phyloP scores from a whole-genome alignment of 1,284 basidiomycete species.

The Pseudozyma flocculosa region DNA sequence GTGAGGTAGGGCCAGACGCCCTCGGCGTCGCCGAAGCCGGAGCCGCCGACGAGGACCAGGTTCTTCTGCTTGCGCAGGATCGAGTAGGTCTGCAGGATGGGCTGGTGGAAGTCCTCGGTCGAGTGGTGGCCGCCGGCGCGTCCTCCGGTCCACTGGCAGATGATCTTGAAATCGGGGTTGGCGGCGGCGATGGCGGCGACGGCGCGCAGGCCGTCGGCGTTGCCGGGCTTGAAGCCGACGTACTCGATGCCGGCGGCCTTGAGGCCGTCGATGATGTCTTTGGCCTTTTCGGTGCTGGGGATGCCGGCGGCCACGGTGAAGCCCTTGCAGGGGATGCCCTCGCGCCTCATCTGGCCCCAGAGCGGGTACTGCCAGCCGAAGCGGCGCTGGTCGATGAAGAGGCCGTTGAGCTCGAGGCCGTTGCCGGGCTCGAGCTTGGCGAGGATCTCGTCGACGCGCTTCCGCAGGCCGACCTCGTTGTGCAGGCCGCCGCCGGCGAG shows the following conservation, averaged over 20 bases:
- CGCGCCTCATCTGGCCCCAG: constrained; percentile 94
- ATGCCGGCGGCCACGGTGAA: constrained; percentile 97
- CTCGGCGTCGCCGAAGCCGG: constrained; percentile 91
- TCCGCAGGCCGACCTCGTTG: constrained; percentile 79
- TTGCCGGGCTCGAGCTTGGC: constrained; percentile 42
- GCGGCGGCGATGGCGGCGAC: constrained; percentile 92
- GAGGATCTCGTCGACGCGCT: constrained; percentile 67
- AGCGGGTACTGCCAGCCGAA: constrained; percentile 92
- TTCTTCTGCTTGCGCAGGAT: constrained; percentile 85
- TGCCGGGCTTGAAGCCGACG: constrained; percentile 95
- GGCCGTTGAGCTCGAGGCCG: constrained; percentile 84
- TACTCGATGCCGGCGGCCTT: constrained; percentile 83
- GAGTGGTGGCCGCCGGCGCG: constrained; percentile 99
- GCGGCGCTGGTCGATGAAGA: constrained; percentile 98
- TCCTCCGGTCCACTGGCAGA: constrained; percentile 98
- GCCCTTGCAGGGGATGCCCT: constrained; percentile 92
- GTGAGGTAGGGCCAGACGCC: constrained; percentile 96
- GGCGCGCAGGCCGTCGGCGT: constrained; percentile 93
- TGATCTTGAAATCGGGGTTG: constrained; percentile 95
- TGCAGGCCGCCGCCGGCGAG: constrained; percentile 97
- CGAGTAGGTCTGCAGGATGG: constrained; percentile 85
- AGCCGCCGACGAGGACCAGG: constrained; percentile 89
- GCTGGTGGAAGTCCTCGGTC: constrained; percentile 97
- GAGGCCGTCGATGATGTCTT: constrained; percentile 81
- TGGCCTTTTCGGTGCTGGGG: constrained; percentile 87